Evolutionary conservation across 257 asterid genomes (phyloP).

Genomic region (Paraleonurus japonicus): DNA sequence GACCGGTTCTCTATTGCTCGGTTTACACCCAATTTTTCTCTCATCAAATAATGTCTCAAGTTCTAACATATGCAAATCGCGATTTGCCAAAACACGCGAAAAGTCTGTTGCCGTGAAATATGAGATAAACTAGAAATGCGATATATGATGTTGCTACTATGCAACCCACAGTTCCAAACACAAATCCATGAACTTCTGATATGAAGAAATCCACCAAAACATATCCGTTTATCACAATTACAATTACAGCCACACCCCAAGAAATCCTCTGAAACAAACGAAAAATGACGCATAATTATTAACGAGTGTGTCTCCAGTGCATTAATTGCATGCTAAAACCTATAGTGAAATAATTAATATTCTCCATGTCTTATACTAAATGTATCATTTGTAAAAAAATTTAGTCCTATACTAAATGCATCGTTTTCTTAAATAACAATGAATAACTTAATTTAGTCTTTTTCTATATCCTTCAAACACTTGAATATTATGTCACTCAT

Average conservation of each 20-base stretch:
- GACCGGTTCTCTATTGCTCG: background rate
- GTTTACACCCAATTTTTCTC: background rate
- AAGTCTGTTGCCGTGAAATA: conserved; percentile 35
- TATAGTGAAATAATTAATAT: no score
- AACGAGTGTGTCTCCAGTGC: no score
- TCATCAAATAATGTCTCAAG: conserved; percentile 23
- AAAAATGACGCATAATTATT: background rate
- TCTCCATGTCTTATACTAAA: no score
- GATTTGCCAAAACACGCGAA: conserved; percentile 29
- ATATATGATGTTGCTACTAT: conserved; percentile 44
- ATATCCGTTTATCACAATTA: conserved; percentile 63
- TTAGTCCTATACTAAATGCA: no score
- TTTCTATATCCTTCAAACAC: no score
- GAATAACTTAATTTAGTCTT: no score
- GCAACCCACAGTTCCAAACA: conserved; percentile 41
- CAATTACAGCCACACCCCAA: conserved; percentile 63
- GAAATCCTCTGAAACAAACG: conserved; percentile 45
- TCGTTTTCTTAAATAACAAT: no score
- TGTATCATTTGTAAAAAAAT: no score
- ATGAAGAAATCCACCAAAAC: conserved; percentile 62
- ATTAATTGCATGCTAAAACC: background rate
- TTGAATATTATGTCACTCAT: no score
- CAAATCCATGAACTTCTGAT: conserved; percentile 53
- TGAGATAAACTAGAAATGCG: conserved; percentile 54
- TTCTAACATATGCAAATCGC: conserved; percentile 40